phyloP scores from a whole-genome alignment of 208 protist species.

The Leishmania major region DNA sequence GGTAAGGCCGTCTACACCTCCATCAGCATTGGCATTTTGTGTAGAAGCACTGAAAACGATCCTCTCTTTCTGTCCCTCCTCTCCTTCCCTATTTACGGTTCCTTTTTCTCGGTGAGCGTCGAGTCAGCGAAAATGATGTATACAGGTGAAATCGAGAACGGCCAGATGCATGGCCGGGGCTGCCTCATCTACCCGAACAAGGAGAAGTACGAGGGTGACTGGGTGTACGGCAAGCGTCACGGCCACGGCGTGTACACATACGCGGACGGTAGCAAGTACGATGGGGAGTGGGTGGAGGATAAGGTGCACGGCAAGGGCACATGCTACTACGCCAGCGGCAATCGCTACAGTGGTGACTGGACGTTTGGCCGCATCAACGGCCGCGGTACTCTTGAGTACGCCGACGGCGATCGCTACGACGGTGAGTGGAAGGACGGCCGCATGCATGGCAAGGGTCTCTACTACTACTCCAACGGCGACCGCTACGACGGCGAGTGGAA shows the following conservation, averaged over 20 bases:
- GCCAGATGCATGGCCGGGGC: slow-evolving; percentile 96
- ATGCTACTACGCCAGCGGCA: slow-evolving; percentile 90
- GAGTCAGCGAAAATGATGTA: slow-evolving; percentile 89
- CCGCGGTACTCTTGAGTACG: slow-evolving; percentile 84
- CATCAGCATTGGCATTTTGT: not conserved
- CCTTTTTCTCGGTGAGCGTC: not conserved
- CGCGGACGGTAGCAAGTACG: slow-evolving; percentile 92
- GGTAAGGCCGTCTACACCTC: not conserved
- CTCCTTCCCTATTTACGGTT: slow-evolving; percentile 1
- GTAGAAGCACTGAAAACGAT: not conserved
- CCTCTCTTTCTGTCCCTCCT: not conserved
- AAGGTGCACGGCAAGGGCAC: slow-evolving; percentile 94
- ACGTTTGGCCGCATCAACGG: slow-evolving; percentile 93
- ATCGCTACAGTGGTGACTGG: slow-evolving; percentile 91
- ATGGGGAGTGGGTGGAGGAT: slow-evolving; percentile 95
- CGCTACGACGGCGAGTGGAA: slow-evolving; percentile 94
- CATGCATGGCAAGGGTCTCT: slow-evolving; percentile 93
- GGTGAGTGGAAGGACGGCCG: slow-evolving; percentile 94
- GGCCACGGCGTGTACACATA: slow-evolving; percentile 93
- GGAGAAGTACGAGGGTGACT: slow-evolving; percentile 95
- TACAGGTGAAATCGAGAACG: slow-evolving; percentile 95
- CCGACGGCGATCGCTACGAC: slow-evolving; percentile 93
- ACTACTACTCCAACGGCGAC: slow-evolving; percentile 91
- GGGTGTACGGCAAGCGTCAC: slow-evolving; percentile 94
- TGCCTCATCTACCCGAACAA: slow-evolving; percentile 95